Conservation (phyloP, 176 grass and related monocot genomes). For the Cenchrus fungigraminus region DNA sequence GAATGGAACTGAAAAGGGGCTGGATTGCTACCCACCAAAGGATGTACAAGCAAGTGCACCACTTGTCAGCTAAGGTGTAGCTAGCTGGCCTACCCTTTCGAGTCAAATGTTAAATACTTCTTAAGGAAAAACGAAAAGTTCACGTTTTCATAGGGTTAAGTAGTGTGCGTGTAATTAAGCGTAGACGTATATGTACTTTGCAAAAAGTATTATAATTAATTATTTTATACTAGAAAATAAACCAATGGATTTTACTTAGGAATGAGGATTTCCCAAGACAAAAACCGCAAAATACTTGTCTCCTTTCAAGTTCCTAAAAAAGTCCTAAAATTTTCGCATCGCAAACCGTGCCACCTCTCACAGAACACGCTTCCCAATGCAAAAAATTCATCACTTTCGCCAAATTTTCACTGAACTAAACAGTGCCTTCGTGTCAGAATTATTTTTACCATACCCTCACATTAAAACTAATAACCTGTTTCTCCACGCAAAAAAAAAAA, state of each 20-base stretch:
- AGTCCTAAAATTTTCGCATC: too few species aligned
- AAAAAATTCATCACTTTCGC: too few species aligned
- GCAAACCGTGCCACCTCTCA: too few species aligned
- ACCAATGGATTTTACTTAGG: not conserved
- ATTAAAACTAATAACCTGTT: not conserved
- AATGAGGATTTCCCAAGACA: not conserved
- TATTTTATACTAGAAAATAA: not conserved
- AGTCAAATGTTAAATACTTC: slow-evolving; percentile 23
- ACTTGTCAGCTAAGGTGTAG: slow-evolving; percentile 31
- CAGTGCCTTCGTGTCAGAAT: too few species aligned
- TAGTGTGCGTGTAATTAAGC: too few species aligned
- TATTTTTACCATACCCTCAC: not conserved
- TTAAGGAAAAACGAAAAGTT: not conserved
- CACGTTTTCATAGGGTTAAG: too few species aligned
- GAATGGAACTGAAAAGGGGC: slow-evolving; percentile 28
- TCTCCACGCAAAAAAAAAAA: not conserved
- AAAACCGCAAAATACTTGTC: not conserved
- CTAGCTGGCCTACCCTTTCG: slow-evolving; percentile 28
- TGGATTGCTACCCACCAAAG: slow-evolving; percentile 33
- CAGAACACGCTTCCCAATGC: too few species aligned
- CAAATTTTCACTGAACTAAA: too few species aligned
- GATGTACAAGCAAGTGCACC: slow-evolving; percentile 24
- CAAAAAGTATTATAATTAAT: not conserved
- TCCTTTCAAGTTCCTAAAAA: too few species aligned
- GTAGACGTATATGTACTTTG: not conserved